Evolutionary conservation across 805 yeast genomes (phyloP), one percentile per base, ranked within the genome.

Genomic region (Spathaspora arborariae): DNA sequence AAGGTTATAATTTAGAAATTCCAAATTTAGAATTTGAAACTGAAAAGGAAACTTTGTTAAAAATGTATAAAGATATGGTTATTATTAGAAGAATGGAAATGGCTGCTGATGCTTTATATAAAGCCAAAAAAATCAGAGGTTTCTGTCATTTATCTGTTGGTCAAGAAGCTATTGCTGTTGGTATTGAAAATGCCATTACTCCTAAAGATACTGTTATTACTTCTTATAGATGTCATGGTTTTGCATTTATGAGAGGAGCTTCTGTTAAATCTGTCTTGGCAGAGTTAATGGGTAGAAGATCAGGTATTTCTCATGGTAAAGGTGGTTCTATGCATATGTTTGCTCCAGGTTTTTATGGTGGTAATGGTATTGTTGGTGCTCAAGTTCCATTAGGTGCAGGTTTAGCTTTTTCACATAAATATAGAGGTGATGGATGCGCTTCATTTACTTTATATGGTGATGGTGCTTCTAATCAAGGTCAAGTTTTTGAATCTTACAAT

Each of bases 241-340:
- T 94, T 75, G 91, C 97, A 39, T 88, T 81, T 79, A 84, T 88
- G 87, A 84, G 99, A 72, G 99, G 99, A 56, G 88, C 96, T 19
- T 75, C 96, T 16, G 96, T 91, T 56, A 82, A 87, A 72, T 84
- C 79, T 50, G 95, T 94, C 47, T 74, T 94, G 57, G 98, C 96
- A 53, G 99, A 94, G 76, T 80, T 94, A 69, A 86, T 94, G 92
- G 99, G 99, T 61, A 86, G 85, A 76, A 84, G 96, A 76, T 75
- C 85, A 48, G 98, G 99, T 78, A 95, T 88, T 51, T 86, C 97
- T 38, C 84, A 75, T 74, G 99, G 99, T 76, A 94, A 94, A 75
- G 99, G 99, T 78, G 99, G 99, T 60, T 94, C 99, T 55, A 94
- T 94, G 99, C 99, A 94, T 77, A 88, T 94, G 91, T 94, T 84